phyloP scores from a whole-genome alignment of 441 rosid genomes.

The Gossypium schwendimanii region DNA sequence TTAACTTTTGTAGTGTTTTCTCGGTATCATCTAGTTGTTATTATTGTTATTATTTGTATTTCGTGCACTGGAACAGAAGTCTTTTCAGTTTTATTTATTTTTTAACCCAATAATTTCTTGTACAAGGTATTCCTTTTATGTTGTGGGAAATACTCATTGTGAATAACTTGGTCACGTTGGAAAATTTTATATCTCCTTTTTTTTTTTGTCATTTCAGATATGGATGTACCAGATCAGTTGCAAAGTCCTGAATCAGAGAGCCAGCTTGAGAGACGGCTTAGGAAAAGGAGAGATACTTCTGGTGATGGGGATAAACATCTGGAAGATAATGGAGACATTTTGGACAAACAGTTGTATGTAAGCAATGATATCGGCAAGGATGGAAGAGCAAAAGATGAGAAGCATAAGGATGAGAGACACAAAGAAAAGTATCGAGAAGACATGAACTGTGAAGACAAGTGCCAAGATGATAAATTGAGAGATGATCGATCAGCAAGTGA shows the following conservation, averaged over 20 bases:
- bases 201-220: conserved; percentile 37
- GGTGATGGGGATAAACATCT: conserved; percentile 51
- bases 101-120: neutral
- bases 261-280: conserved; percentile 47
- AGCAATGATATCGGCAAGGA: conserved; percentile 52
- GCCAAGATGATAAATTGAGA: conserved; percentile 54
- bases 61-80: neutral
- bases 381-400: conserved; percentile 62
- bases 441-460: conserved; percentile 47
- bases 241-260: conserved; percentile 50
- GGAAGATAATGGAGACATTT: conserved; percentile 48
- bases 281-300: conserved; percentile 65
- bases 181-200: conserved; percentile 2
- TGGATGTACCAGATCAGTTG: conserved; percentile 35
- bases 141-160: neutral
- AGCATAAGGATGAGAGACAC: conserved; percentile 49
- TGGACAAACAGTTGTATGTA: conserved; percentile 37
- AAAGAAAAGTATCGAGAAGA: conserved; percentile 52
- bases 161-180: neutral
- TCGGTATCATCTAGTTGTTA: neutral
- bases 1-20: neutral
- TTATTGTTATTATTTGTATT: neutral
- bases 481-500: conserved; percentile 60
- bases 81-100: neutral
- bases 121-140: neutral